phyloP scores from a whole-genome alignment of 2,329 filamentous ascomycete species.

The Gyromitra esculenta region DNA sequence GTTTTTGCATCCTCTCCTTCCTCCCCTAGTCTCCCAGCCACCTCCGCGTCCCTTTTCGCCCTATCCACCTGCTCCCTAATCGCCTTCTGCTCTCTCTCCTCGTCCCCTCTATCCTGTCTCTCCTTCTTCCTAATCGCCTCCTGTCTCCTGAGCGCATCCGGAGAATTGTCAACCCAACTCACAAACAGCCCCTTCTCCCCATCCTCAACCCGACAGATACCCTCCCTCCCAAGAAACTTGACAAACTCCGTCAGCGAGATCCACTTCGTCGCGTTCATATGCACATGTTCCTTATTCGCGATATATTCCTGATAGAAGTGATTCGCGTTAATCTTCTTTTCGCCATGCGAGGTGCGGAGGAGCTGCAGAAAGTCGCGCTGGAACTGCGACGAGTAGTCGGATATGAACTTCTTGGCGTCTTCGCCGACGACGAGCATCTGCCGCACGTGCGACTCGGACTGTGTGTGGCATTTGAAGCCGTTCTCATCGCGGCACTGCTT shows the following conservation, averaged over 20 bases:
- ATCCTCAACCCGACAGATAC: constrained; percentile 89
- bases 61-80: constrained; percentile 84
- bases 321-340: constrained; percentile 89
- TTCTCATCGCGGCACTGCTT: constrained; percentile 84
- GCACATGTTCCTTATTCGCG: constrained; percentile 83
- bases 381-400: constrained; percentile 84
- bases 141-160: constrained; percentile 80
- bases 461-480: constrained; percentile 87
- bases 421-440: constrained; percentile 88
- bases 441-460: constrained; percentile 86
- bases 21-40: constrained; percentile 60
- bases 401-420: constrained; percentile 83
- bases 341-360: constrained; percentile 83
- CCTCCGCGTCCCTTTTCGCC: constrained; percentile 66
- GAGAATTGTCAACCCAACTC: constrained; percentile 89
- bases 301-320: constrained; percentile 97
- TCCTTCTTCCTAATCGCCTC: constrained; percentile 86
- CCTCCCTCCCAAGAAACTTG: constrained; percentile 84
- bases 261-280: constrained; percentile 95
- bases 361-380: constrained; percentile 79
- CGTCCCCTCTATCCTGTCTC: constrained; percentile 86
- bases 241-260: constrained; percentile 87
- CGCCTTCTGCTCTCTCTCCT: constrained; percentile 84
- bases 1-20: constrained; percentile 63
- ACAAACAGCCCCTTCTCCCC: constrained; percentile 86